Evolutionary conservation across 2,329 filamentous ascomycete species (phyloP).

Genomic region (Xylaria sp.): DNA sequence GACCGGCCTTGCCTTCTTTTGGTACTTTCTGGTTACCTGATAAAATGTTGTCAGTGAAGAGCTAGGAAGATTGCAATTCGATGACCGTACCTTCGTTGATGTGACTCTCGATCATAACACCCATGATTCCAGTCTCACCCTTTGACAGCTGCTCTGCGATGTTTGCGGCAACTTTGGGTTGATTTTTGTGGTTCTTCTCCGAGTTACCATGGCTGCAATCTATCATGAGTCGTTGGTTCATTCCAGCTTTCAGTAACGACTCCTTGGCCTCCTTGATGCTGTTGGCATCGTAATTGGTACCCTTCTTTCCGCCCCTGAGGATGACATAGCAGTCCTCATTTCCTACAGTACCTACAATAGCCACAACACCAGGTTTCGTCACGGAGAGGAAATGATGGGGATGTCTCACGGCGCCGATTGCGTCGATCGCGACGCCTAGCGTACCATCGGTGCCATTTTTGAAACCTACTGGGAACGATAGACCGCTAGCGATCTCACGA

Average conservation of each 20-base stretch:
- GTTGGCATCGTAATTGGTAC: slow-evolving; percentile 89
- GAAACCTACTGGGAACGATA: slow-evolving; percentile 98
- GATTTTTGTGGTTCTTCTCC: slow-evolving; percentile 94
- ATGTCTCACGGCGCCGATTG: slow-evolving; percentile 89
- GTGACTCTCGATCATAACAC: slow-evolving; percentile 98
- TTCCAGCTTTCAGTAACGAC: slow-evolving; percentile 74
- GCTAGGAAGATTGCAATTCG: not conserved
- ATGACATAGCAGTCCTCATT: slow-evolving; percentile 99
- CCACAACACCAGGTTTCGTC: slow-evolving; percentile 93
- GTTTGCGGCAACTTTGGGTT: slow-evolving; percentile 86
- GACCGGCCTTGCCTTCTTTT: slow-evolving; percentile 78
- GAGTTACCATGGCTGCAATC: slow-evolving; percentile 98
- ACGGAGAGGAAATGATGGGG: slow-evolving; percentile 97
- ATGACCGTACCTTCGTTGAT: slow-evolving; percentile 80
- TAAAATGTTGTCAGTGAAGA: slow-evolving; percentile 36
- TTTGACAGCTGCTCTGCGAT: slow-evolving; percentile 83
- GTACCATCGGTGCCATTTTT: slow-evolving; percentile 98
- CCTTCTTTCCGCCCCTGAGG: slow-evolving; percentile 87
- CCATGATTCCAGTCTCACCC: slow-evolving; percentile 88
- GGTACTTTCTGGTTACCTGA: slow-evolving; percentile 88
- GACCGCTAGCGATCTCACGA: slow-evolving; percentile 88
- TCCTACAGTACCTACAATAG: slow-evolving; percentile 91
- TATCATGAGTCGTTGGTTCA: slow-evolving; percentile 85
- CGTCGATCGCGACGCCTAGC: slow-evolving; percentile 88
- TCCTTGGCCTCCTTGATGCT: slow-evolving; percentile 85